A percentile compares a stretch with the other conserved stretches of the same genome.
phyloP scores from a whole-genome alignment of 495 filamentous ascomycete genomes.

The Xylaria palmicola region DNA sequence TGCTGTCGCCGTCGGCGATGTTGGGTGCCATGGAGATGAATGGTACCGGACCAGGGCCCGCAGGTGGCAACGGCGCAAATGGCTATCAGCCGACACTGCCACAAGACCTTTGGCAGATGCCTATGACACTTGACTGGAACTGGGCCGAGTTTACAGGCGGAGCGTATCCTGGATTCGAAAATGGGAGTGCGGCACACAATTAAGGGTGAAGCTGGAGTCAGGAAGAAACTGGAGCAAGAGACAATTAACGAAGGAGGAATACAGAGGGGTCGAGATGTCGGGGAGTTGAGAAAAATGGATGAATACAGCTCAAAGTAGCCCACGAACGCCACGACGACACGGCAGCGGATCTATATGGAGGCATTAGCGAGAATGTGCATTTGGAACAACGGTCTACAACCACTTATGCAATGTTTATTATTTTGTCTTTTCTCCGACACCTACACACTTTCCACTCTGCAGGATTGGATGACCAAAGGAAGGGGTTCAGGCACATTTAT shows the following conservation, averaged over 20 bases:
- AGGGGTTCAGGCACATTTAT: neutral
- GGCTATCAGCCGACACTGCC: constrained; percentile 88
- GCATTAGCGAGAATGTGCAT: neutral
- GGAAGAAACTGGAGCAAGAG: neutral
- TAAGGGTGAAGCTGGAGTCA: no score
- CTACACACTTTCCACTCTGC: neutral
- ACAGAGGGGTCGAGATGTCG: neutral
- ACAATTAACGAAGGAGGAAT: neutral
- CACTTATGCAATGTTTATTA: neutral
- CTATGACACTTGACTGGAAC: constrained; percentile 97
- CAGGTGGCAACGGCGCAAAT: neutral
- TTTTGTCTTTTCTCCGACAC: neutral
- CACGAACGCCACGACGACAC: neutral
- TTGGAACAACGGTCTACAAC: neutral
- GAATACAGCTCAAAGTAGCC: neutral
- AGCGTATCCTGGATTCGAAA: constrained; percentile 53
- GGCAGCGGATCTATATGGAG: neutral
- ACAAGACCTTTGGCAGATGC: constrained; percentile 95
- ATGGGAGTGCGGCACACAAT: constrained; percentile 34
- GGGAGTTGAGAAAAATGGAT: neutral
- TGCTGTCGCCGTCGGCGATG: constrained; percentile 39
- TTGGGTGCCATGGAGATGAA: constrained; percentile 27
- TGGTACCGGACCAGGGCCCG: constrained; percentile 15
- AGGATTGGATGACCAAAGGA: neutral
- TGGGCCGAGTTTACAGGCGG: constrained; percentile 84